Evolutionary conservation across 352 stramenopile genomes (phyloP), one percentile per base, ranked within the genome.

Genomic region (Halophytophthora polymorphica): DNA sequence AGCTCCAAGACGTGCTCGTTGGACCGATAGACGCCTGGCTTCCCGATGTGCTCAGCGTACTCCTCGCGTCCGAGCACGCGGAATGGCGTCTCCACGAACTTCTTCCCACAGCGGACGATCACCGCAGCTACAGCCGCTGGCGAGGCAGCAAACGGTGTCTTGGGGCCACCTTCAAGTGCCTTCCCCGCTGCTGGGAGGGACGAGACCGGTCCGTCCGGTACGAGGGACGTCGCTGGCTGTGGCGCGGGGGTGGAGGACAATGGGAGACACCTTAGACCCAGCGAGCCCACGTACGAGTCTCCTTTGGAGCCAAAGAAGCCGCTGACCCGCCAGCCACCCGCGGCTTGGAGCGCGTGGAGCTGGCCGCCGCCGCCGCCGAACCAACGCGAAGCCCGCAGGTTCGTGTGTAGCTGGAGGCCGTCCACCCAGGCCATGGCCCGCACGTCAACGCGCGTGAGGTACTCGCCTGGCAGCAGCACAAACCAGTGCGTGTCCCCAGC

Each of bases 341-440:
- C 52, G 7, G 61, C 48, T 42, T 78, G 57, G 7, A 90, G 50
- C 28, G 65, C 50, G 36, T 86, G 61, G 3, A 83, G 40, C 25
- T 56, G 34, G 5, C 78, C 78, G 14, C 78, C 78, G 40, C 69
- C 77, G 2, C 78, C 76, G 14, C 78, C 78, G 36, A 66, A 85
- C 78, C 78, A 87, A n/a, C 66, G 69, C 28, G 78, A 76, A 1
- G 63, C 71, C 2, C 71, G 69, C 25, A 69, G 15, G 40, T 86
- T 90, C 2, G 78, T 90, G 56, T 85, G 67, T 12, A 90, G 60
- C 40, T 83, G 71, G 13, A 90, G 50, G 6, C 76, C 78, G 46
- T 90, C 76, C 29, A 90, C 73, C 71, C 71, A 90, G 11, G 71
- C 73, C 64, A 74, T 74, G 1, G 76, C 69, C 2, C 73, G 64